Percentiles rank a stretch among this genome's conserved stretches.
phyloP scores from a whole-genome alignment of 1,139 yeast genomes.

The Pichia sp. region DNA sequence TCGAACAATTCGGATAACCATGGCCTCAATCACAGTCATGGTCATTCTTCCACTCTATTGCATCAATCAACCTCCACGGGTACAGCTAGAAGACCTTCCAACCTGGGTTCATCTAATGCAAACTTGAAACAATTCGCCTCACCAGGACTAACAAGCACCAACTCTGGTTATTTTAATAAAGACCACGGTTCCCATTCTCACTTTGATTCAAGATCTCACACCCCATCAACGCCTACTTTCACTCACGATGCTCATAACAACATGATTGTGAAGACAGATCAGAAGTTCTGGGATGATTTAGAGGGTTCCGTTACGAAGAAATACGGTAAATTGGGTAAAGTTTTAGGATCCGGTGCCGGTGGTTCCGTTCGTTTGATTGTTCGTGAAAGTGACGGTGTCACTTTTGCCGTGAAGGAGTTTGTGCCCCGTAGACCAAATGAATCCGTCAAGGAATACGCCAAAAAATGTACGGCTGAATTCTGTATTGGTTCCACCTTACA shows the following conservation, averaged over 20 bases:
- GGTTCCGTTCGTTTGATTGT: conserved; percentile 79
- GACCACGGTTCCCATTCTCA: too few relatives aligned
- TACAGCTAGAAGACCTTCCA: not conserved
- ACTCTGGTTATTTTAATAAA: too few relatives aligned
- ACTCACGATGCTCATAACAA: conserved; percentile 31
- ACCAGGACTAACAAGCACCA: too few relatives aligned
- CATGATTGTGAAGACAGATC: conserved; percentile 30
- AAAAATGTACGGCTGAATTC: conserved; percentile 91
- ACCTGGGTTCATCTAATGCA: not conserved
- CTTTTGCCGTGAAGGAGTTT: conserved; percentile 91
- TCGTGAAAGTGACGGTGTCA: conserved; percentile 57
- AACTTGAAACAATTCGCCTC: too few relatives aligned
- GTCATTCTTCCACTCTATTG: not conserved
- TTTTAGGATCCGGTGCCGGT: conserved; percentile 94
- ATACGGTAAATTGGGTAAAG: conserved; percentile 78
- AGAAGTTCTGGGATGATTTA: conserved; percentile 29
- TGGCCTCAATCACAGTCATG: not conserved
- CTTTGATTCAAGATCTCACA: too few relatives aligned
- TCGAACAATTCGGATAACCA: not conserved
- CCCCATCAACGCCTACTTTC: conserved; percentile 27
- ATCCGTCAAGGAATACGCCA: conserved; percentile 78
- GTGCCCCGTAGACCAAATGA: conserved; percentile 73
- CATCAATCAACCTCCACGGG: not conserved
- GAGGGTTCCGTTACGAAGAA: conserved; percentile 60
- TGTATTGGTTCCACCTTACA: conserved; percentile 89